Evolutionary conservation across 805 yeast species (phyloP).

Genomic region (Candida vartiovaarae): DNA sequence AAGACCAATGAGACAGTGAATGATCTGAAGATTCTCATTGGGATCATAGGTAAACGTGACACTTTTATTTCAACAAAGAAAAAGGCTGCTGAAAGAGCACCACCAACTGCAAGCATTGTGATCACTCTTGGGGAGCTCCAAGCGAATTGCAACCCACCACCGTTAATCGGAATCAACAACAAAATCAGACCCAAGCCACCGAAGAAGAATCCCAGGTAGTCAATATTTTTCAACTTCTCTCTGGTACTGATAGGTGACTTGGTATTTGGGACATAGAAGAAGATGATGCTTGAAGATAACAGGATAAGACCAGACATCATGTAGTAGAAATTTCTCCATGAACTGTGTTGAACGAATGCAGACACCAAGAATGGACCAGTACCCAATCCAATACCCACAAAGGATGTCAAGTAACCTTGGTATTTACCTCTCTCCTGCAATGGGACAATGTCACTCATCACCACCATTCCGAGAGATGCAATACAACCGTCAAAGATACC

Average conservation of each 20-base stretch:
- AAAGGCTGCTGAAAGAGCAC: constrained; percentile 33
- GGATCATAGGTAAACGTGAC: constrained; percentile 48
- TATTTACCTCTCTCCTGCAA: constrained; percentile 45
- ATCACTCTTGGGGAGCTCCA: constrained; percentile 47
- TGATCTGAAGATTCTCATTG: constrained; percentile 36
- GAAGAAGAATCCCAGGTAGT: constrained; percentile 44
- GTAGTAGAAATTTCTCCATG: constrained; percentile 38
- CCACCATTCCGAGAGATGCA: constrained; percentile 43
- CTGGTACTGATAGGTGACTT: constrained; percentile 27
- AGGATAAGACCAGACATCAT: constrained; percentile 35
- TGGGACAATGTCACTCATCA: constrained; percentile 49
- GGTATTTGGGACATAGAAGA: constrained; percentile 34
- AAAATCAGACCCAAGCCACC: constrained; percentile 42
- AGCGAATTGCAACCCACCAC: constrained; percentile 51
- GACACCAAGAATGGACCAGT: constrained; percentile 39
- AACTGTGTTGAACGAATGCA: constrained; percentile 27
- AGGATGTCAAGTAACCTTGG: constrained; percentile 48
- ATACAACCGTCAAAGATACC: constrained; percentile 53
- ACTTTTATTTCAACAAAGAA: constrained; percentile 37
- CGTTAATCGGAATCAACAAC: constrained; percentile 45
- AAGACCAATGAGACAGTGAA: constrained; percentile 29
- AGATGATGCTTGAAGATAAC: constrained; percentile 39
- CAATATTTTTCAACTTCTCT: constrained; percentile 42
- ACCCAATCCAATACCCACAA: constrained; percentile 43
- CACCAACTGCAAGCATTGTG: constrained; percentile 37